Base-by-base conservation (phyloP, 1,284 basidiomycete genomes). In the Austroboletus niveus region DNA sequence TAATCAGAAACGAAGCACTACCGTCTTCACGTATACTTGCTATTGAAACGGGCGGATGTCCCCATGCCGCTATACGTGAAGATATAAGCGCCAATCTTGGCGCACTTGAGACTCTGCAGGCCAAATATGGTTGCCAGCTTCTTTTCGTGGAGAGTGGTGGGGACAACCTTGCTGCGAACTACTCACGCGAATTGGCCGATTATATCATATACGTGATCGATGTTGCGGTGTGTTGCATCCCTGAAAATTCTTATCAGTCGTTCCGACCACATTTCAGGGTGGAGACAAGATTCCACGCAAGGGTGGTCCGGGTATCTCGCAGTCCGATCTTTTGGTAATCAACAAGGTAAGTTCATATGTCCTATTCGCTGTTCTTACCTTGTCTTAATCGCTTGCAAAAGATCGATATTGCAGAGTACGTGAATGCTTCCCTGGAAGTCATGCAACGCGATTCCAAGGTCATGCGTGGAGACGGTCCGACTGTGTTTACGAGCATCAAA, bases 221-320 rank as follows among this genome's bases (percentile, higher is more conserved):
- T 64, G 87, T 90, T 57, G 81, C 88, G 53, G 87, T 87, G 58
- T 64, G 81, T 57, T 24, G 22, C 47, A 44, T 38, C 9, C 48
- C 47, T 58, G 36, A 49, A 55, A 32, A 36, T 47, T 27, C 14
- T n/a, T 42, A 57, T 58, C 9, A 32, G 14, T 8, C 41, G 41
- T 40, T 27, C 36, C 61, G 47, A 56, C 50, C 15, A 10, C 29
- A 49, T 52, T 47, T 24, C 57, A 89, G 75, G 96, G 96, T 27
- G 96, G 96, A 0, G 97, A 99, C 74, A 99, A 99, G 73, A 96
- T 99, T 57, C 96, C 96, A 10, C 80, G 96, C 31, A 99, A 99
- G 75, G 96, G 97, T 7, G 96, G 96, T 1, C 96, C 96, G 2
- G 96, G 96, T 12, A 96, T 98, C 60, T 94, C 92, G 2, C 90